Conservation (phyloP, 2,329 filamentous ascomycete species). For the Emmonsiellopsis sp. region DNA sequence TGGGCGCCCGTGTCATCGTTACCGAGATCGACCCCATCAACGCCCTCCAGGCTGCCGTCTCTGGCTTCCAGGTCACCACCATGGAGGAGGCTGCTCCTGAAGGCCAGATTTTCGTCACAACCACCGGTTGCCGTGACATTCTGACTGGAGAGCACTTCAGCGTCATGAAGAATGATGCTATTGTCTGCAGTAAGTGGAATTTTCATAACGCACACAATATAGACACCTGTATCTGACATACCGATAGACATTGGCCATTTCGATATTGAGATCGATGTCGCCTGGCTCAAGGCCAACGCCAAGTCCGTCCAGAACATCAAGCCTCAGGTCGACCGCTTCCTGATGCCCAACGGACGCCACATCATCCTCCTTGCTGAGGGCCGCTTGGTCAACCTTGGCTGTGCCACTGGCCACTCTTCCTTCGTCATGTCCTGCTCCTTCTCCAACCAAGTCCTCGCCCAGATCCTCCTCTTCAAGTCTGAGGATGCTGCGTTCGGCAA, state of each 20-base stretch:
- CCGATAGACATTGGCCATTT: constrained; percentile 88
- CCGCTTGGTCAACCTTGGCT: constrained; percentile 98
- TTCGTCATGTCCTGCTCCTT: constrained; percentile 99
- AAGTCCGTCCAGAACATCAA: constrained; percentile 96
- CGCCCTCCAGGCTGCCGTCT: constrained; percentile 96
- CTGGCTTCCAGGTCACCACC: constrained; percentile 90
- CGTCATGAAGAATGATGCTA: constrained; percentile 92
- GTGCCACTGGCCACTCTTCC: constrained; percentile 96
- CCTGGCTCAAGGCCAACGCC: constrained; percentile 97
- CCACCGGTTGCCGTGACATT: constrained; percentile 98
- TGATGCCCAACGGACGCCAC: constrained; percentile 86
- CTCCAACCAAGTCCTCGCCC: constrained; percentile 99
- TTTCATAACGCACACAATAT: background rate
- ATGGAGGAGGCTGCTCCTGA: constrained; percentile 90
- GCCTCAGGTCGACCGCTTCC: constrained; percentile 97
- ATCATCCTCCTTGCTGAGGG: constrained; percentile 98
- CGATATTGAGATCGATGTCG: constrained; percentile 99
- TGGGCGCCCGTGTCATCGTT: constrained; percentile 93
- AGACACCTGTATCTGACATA: constrained; percentile 14
- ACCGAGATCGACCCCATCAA: constrained; percentile 99
- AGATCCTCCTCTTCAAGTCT: constrained; percentile 97
- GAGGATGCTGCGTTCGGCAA: constrained; percentile 75
- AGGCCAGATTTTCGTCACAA: constrained; percentile 98
- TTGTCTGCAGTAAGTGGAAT: constrained; percentile 75
- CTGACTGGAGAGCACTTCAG: constrained; percentile 87